Base-by-base conservation (phyloP, 441 rosid genomes). In the Euphorbia corollata region DNA sequence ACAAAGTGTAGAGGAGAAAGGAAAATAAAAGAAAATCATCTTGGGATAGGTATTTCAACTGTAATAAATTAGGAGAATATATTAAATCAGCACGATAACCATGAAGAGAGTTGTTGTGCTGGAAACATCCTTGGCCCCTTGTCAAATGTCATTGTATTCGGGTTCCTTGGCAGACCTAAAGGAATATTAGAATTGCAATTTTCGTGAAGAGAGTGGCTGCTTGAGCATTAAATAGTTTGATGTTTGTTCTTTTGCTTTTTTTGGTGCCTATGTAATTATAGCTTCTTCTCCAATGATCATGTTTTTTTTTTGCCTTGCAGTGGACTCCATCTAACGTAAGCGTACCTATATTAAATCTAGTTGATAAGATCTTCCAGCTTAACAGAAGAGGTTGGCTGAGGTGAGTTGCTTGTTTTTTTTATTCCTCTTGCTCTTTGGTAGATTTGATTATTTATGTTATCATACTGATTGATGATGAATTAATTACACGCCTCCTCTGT, bases 311-410 rank as follows among this genome's bases (percentile, higher is more conserved):
- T 78, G 8, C 59, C 69, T 32, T 75, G 78, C 87, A 95, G 98
- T 95, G 99, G 99, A 83, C 83, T 66, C 99, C 99, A 2, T 82
- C 99, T 23, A 95, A 95, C 73, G 92, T 95, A 67, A 91, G 96
- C 58, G 96, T 91, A 38, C 98, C 99, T 36, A 72, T 95, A 63
- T 71, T 95, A 79, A 95, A 90, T 86, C 90, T 95, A 63, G 99
- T 95, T 54, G 99, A 95, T 76, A 95, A 92, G 75, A 87, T 92
- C 66, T 95, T 95, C 84, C 98, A 89, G 79, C 92, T 95, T 13
- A 91, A 89, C 62, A 89, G 94, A 80, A 87, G 98, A 82, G 99
- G 98, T 58, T 95, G 99, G 99, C 75, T 95, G 74, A 87, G 98
- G 99, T 95, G 77, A 79, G 86, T 23, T 67, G 47, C 64, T 58